A percentile compares a stretch with the other conserved stretches of the same genome.
phyloP scores from a whole-genome alignment of 805 yeast species.

The Suhomyces sp. region DNA sequence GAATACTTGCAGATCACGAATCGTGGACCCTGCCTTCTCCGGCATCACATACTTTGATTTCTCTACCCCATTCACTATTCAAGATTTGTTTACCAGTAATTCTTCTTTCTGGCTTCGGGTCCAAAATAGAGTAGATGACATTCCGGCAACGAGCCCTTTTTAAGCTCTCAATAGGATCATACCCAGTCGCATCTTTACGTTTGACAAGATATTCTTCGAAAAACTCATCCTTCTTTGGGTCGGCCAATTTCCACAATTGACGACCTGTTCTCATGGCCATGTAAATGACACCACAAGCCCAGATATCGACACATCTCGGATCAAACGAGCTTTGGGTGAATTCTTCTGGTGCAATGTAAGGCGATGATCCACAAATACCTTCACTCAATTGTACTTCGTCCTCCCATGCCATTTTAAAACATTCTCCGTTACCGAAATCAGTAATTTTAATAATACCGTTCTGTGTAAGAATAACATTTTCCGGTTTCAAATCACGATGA shows the following conservation, averaged over 20 bases:
- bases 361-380: constrained; percentile 83
- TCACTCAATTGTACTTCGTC: constrained; percentile 64
- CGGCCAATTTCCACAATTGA: constrained; percentile 87
- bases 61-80: constrained; percentile 95
- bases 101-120: constrained; percentile 85
- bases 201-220: constrained; percentile 71
- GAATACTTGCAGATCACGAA: no score
- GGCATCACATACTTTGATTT: constrained; percentile 74
- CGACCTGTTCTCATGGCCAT: constrained; percentile 95
- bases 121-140: constrained; percentile 88
- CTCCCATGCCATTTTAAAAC: constrained; percentile 86
- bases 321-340: constrained; percentile 66
- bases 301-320: constrained; percentile 78
- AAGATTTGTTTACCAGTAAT: constrained; percentile 85
- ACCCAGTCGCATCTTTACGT: constrained; percentile 80
- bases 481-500: constrained; percentile 89
- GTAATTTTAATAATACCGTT: constrained; percentile 77
- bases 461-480: constrained; percentile 71
- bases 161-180: constrained; percentile 84
- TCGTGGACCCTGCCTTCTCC: no score
- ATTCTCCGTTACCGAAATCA: constrained; percentile 85
- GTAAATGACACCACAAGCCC: constrained; percentile 92
- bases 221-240: constrained; percentile 72
- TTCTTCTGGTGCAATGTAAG: constrained; percentile 91
- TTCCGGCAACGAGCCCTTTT: constrained; percentile 88